phyloP scores from a whole-genome alignment of 140 eudicot species.

The Stevia rebaudiana region DNA sequence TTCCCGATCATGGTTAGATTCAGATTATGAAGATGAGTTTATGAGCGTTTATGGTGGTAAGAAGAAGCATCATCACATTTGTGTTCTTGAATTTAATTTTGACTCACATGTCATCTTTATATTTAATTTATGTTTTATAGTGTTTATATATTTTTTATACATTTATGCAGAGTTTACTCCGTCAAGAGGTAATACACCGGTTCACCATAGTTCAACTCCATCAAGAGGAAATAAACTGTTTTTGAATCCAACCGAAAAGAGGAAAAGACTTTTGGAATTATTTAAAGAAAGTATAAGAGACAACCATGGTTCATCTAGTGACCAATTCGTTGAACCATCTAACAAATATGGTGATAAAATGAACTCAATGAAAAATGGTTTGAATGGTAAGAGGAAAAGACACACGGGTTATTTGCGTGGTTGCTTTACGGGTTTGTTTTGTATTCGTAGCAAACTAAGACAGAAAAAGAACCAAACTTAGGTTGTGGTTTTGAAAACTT shows the following conservation, averaged over 20 bases:
- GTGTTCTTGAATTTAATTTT: neutral
- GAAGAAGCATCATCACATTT: slow-evolving; percentile 19
- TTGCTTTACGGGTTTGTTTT: slow-evolving; percentile 28
- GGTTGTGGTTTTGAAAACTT: slow-evolving; percentile 5
- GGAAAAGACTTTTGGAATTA: slow-evolving; percentile 25
- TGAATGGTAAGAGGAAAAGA: neutral
- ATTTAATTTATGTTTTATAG: neutral
- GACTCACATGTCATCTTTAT: neutral
- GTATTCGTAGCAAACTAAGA: slow-evolving; percentile 15
- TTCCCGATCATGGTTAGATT: slow-evolving; percentile 83
- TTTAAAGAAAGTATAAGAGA: slow-evolving; percentile 31
- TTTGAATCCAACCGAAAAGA: slow-evolving; percentile 25
- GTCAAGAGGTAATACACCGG: slow-evolving; percentile 77
- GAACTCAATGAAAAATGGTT: neutral
- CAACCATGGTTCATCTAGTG: neutral
- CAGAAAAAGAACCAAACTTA: slow-evolving; percentile 7
- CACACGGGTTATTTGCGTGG: neutral
- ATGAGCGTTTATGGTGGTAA: slow-evolving; percentile 87
- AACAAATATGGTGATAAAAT: slow-evolving; percentile 11
- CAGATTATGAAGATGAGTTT: slow-evolving; percentile 86
- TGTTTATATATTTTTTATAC: neutral
- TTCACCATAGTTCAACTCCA: slow-evolving; percentile 43
- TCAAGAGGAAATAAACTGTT: slow-evolving; percentile 25
- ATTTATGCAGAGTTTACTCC: slow-evolving; percentile 67
- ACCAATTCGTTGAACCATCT: slow-evolving; percentile 3